Evolutionary conservation across 1,284 basidiomycete species (phyloP).

Genomic region (Meira nashicola): DNA sequence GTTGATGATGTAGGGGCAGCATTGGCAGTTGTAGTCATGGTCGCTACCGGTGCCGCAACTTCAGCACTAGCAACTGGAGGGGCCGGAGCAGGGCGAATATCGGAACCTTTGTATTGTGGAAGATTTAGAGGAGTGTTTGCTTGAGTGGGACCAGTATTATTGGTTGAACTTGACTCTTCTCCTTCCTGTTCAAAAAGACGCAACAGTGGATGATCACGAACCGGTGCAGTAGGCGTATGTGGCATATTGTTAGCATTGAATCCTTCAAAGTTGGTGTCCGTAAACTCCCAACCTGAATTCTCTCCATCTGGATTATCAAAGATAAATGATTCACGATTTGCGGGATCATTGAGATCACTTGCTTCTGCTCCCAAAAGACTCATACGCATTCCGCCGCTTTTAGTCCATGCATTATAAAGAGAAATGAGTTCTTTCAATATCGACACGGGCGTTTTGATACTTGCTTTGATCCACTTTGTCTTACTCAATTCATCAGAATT

Average conservation of each 20-base stretch:
- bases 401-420: constrained; percentile 70
- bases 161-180: background rate
- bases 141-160: background rate
- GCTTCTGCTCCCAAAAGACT: constrained; percentile 59
- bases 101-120: constrained; percentile 9
- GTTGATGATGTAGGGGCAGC: background rate
- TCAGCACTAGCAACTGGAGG: background rate
- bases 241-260: background rate
- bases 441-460: constrained; percentile 64
- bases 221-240: constrained; percentile 16
- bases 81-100: constrained; percentile 14
- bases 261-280: constrained; percentile 17
- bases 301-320: constrained; percentile 35
- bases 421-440: constrained; percentile 77
- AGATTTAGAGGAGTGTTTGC: background rate
- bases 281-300: constrained; percentile 36
- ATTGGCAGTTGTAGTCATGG: background rate
- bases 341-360: constrained; percentile 27
- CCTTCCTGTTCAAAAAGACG: constrained; percentile 26
- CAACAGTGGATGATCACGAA: constrained; percentile 36
- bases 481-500: constrained; percentile 83
- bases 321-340: constrained; percentile 35
- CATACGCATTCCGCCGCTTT: constrained; percentile 72
- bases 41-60: background rate
- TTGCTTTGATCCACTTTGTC: constrained; percentile 85